phyloP scores from a whole-genome alignment of 345 rosid genomes.

The Toxicodendron radicans region DNA sequence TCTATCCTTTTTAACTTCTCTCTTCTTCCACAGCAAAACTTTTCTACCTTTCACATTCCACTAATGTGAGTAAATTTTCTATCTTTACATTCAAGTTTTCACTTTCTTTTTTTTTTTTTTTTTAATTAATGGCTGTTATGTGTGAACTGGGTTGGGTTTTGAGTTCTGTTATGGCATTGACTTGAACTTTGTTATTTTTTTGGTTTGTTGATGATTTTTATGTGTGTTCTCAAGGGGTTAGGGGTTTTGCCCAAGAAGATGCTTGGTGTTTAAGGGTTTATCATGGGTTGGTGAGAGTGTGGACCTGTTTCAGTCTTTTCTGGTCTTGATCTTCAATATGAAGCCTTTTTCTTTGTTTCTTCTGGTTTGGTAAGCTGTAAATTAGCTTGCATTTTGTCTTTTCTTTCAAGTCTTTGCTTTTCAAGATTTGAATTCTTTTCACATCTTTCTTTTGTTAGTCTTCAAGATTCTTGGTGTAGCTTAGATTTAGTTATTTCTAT shows the following conservation, averaged over 20 bases:
- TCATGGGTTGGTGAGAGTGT: conserved; percentile 56
- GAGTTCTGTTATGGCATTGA: conserved; percentile 27
- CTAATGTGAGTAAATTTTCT: conserved; percentile 27
- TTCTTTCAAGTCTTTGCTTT: conserved; percentile 25
- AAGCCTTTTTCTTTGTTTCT: conserved; percentile 43
- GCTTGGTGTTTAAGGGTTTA: conserved; percentile 50
- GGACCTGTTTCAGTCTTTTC: conserved; percentile 40
- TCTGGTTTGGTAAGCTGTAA: conserved; percentile 56
- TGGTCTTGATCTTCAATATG: conserved; percentile 37
- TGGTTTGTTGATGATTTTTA: neutral
- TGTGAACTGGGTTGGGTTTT: conserved; percentile 21
- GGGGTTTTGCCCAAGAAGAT: conserved; percentile 28
- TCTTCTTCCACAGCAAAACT: conserved; percentile 11
- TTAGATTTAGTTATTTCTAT: conserved; percentile 2
- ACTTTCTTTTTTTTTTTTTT: no score
- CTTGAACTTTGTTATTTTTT: conserved; percentile 15
- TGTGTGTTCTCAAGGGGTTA: conserved; percentile 38
- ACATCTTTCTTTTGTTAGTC: conserved; percentile 12
- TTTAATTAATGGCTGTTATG: neutral
- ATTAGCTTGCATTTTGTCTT: conserved; percentile 43
- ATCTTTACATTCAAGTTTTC: neutral
- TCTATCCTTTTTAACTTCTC: neutral
- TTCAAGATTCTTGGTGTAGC: conserved; percentile 17
- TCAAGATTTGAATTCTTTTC: conserved; percentile 29
- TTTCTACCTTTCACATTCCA: conserved; percentile 20